These are phyloP conservation scores for Rhododendron simsii DNA, from an alignment of 148 eudicot species.

Conservation along the genomic window DNA sequence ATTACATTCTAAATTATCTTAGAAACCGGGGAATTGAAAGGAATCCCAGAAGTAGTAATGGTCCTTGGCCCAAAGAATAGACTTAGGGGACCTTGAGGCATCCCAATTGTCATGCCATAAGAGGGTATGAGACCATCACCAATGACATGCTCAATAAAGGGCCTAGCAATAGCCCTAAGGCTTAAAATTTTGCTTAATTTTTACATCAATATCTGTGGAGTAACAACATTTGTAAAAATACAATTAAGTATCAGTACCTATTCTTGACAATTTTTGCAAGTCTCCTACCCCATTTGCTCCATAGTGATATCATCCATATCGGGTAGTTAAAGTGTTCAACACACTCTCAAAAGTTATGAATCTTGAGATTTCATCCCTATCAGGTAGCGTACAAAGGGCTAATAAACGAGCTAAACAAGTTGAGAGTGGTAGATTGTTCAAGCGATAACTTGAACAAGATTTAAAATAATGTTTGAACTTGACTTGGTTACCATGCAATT, in stretches of 20 bases:
- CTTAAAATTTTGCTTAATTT: background rate
- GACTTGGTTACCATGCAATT: background rate
- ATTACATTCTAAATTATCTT: too few relatives aligned
- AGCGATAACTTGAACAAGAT: background rate
- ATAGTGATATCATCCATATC: background rate
- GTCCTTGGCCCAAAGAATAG: background rate
- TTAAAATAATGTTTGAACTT: too few relatives aligned
- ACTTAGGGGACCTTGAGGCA: background rate
- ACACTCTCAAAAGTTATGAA: background rate
- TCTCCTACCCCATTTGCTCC: background rate
- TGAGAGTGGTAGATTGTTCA: background rate
- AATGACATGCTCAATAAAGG: background rate
- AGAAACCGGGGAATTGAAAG: background rate
- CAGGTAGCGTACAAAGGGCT: background rate
- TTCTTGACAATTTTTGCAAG: background rate
- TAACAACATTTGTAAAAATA: too few relatives aligned
- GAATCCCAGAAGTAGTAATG: background rate
- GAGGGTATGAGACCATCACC: background rate
- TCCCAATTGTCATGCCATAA: background rate
- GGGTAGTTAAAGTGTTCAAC: background rate
- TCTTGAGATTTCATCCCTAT: background rate
- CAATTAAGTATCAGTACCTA: too few relatives aligned
- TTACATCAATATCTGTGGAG: too few relatives aligned
- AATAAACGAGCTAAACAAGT: background rate
- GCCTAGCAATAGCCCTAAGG: background rate